These are phyloP conservation scores for Phanerodontia chrysosporium DNA, from an alignment of 768 basidiomycete species.

Conservation along the genomic window DNA sequence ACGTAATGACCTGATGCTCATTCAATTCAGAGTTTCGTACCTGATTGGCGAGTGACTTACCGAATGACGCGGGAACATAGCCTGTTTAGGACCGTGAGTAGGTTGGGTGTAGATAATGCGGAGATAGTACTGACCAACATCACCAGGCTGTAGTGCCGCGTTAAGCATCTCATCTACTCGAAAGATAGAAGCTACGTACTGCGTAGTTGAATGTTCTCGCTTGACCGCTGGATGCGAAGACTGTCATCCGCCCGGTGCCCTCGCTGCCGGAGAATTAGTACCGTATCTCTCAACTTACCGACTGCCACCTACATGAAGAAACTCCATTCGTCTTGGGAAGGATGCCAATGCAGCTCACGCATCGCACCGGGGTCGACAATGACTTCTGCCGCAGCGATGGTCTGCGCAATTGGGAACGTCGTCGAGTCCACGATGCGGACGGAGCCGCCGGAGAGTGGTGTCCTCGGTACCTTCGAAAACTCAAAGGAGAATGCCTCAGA, in stretches of 20 bases:
- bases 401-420: constrained; percentile 48
- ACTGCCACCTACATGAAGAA: constrained; percentile 14
- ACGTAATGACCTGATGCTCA: constrained; percentile 47
- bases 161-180: neutral
- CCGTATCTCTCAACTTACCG: neutral
- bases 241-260: constrained; percentile 36
- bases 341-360: constrained; percentile 46
- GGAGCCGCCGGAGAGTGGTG: constrained; percentile 45
- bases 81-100: constrained; percentile 24
- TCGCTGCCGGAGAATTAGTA: constrained; percentile 19
- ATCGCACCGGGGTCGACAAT: constrained; percentile 52
- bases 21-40: neutral
- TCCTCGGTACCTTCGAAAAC: constrained; percentile 41
- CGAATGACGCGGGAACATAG: constrained; percentile 49
- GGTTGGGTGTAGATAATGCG: neutral
- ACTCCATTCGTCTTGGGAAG: constrained; percentile 41
- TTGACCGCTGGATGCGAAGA: constrained; percentile 32
- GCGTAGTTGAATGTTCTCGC: constrained; percentile 41
- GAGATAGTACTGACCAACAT: constrained; percentile 35
- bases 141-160: constrained; percentile 12
- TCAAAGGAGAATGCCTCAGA: constrained; percentile 48
- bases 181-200: constrained; percentile 7
- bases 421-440: constrained; percentile 53
- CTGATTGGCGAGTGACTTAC: constrained; percentile 22
- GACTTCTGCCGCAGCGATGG: constrained; percentile 52